These are phyloP conservation scores for Ophiostoma quercus DNA, from an alignment of 2,329 filamentous ascomycete species.

Conservation along the genomic window DNA sequence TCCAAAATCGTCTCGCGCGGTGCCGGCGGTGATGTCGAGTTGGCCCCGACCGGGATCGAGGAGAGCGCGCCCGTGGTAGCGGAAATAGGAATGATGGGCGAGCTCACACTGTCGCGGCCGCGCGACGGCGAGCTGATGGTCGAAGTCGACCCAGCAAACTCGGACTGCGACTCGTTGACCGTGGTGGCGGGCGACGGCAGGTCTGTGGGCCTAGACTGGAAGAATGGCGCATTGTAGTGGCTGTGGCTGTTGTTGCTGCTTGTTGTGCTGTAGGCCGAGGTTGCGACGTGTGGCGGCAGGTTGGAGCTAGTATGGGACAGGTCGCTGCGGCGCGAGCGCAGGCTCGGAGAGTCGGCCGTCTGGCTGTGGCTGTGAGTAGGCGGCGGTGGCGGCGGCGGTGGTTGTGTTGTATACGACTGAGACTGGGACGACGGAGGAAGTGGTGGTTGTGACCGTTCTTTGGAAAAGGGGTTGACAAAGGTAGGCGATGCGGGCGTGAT, in stretches of 20 bases:
- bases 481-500: constrained; percentile 50
- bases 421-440: background rate
- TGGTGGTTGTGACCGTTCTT: background rate
- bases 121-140: constrained; percentile 53
- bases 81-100: constrained; percentile 37
- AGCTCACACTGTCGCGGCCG: constrained; percentile 51
- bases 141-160: constrained; percentile 56
- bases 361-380: background rate
- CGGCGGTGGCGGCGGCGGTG: background rate
- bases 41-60: constrained; percentile 20
- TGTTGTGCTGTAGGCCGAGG: constrained; percentile 15
- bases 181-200: constrained; percentile 53
- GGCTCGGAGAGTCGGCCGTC: constrained; percentile 49
- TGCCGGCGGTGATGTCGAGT: constrained; percentile 47
- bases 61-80: constrained; percentile 34
- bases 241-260: constrained; percentile 15
- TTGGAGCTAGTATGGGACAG: constrained; percentile 41
- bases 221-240: constrained; percentile 23
- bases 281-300: constrained; percentile 20
- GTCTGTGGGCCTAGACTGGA: constrained; percentile 43
- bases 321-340: constrained; percentile 59
- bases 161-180: constrained; percentile 48
- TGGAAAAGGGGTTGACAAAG: constrained; percentile 50
- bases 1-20: constrained; percentile 63
- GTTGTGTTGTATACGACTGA: background rate